Base-by-base conservation (phyloP, 179 eudicot species). In the Actinidia polygama region DNA sequence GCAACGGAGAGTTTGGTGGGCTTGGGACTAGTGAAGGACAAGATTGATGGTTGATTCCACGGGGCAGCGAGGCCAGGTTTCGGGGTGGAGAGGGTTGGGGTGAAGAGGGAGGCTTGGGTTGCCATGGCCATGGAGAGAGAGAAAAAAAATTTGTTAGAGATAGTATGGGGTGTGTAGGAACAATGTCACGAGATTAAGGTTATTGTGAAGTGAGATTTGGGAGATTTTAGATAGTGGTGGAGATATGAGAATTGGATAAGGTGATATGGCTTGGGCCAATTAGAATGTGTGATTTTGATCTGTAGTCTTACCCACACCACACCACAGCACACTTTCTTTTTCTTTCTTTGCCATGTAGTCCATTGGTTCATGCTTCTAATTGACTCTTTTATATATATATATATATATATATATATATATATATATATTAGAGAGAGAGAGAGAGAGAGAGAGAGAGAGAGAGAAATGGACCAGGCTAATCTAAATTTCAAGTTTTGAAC, bases 51-150 rank as follows among this genome's bases (percentile, higher is more conserved):
- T 49, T 89, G 90, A 46, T 93, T 93, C 87, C 88, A 88, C 19
- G 90, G 81, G 11, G 85, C 73, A 6, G 84, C 14, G 12, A 85
- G 74, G 80, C 49, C 61, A 73, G 74, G 66, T 51, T 79, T 80
- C 15, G 90, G 80, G 81, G 87, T 77, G 72, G 88, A 85, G 83
- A 76, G 87, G 1, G 96, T 30, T 51, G 95, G 92, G 68, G 94
- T 85, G 85, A 92, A 80, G 71, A 93, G 92, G 79, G 98, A 87
- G 59, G 99, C 89, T 89, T 95, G 98, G 46, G 98, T 90, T 78
- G 99, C 92, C 97, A 95, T 95, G 14, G 99, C 97, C 99, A 94
- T 94, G 72, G 58, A 55, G 53, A 16, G 14, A 57, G n/a, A 74
- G 66, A 50, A 64, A 26, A 7, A 19, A 84, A 16, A 68, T 16